Evolutionary conservation across 164 flowering plant genomes (phyloP).

Genomic region (Dillenia turbinata): DNA sequence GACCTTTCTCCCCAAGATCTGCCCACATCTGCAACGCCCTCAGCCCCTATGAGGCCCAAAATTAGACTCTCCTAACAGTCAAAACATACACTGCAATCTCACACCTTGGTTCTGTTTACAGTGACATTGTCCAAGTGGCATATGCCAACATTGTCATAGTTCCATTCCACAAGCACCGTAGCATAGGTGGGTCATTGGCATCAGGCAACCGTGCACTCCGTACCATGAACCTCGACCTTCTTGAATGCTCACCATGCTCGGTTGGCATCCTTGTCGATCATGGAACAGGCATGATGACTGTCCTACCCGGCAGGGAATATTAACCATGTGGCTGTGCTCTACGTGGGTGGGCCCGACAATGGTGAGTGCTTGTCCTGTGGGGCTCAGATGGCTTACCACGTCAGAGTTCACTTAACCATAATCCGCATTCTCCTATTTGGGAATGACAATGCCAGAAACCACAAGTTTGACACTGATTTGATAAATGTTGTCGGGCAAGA

Average conservation of each 20-base stretch:
- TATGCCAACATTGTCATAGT: conserved; percentile 30
- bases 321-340: neutral
- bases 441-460: conserved; percentile 3
- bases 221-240: neutral
- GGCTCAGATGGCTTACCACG: conserved; percentile 10
- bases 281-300: neutral
- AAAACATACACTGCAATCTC: conserved; percentile 37
- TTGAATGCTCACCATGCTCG: neutral
- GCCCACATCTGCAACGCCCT: conserved; percentile 34
- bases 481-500: conserved; percentile 16
- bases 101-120: conserved; percentile 33
- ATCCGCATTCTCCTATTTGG: conserved; percentile 5
- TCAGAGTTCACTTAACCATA: neutral
- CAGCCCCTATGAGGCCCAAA: conserved; percentile 19
- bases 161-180: conserved; percentile 57
- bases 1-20: conserved; percentile 21
- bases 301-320: neutral
- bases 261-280: neutral
- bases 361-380: neutral
- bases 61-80: conserved; percentile 17
- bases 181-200: conserved; percentile 19
- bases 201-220: neutral
- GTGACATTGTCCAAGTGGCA: conserved; percentile 42
- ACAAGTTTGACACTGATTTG: conserved; percentile 18
- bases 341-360: neutral